These are phyloP conservation scores for Penicillium coprophilum DNA, from an alignment of 495 filamentous ascomycete species.

Conservation along the genomic window DNA sequence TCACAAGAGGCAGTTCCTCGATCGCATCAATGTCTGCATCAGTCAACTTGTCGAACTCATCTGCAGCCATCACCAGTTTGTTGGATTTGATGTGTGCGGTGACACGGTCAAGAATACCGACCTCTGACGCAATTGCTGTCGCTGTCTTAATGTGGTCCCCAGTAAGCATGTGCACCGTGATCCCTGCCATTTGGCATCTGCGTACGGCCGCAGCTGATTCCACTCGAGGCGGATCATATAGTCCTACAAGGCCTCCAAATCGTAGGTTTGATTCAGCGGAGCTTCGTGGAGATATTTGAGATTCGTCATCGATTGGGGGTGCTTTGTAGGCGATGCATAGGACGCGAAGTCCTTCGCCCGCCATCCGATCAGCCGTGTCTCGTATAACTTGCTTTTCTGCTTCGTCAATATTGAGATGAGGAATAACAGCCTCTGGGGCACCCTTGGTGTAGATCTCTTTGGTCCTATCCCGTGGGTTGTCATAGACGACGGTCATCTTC, in stretches of 20 bases:
- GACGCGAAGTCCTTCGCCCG: conserved; percentile 75
- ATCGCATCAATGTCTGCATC: conserved; percentile 60
- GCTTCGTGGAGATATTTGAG: conserved; percentile 33
- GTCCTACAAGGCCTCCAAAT: conserved; percentile 59
- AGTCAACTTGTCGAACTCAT: conserved; percentile 60
- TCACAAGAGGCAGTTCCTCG: conserved; percentile 63
- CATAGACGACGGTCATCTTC: conserved; percentile 78
- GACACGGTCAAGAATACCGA: conserved; percentile 58
- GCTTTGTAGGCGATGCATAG: conserved; percentile 67
- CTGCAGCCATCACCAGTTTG: conserved; percentile 61
- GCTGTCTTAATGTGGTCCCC: conserved; percentile 65
- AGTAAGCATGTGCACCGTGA: conserved; percentile 69
- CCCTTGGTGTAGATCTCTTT: conserved; percentile 66
- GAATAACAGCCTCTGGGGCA: conserved; percentile 62
- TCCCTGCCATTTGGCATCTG: conserved; percentile 61
- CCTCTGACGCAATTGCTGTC: conserved; percentile 60
- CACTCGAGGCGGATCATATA: conserved; percentile 68
- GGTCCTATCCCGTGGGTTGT: conserved; percentile 23
- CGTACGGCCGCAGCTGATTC: conserved; percentile 56
- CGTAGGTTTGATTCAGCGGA: conserved; percentile 54
- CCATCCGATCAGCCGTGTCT: conserved; percentile 60
- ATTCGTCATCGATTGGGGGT: conserved; percentile 21
- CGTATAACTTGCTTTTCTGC: conserved; percentile 54
- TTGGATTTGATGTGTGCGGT: conserved; percentile 48
- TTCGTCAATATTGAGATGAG: conserved; percentile 53